phyloP scores from a whole-genome alignment of 2,329 filamentous ascomycete genomes.

The Alternaria solani region DNA sequence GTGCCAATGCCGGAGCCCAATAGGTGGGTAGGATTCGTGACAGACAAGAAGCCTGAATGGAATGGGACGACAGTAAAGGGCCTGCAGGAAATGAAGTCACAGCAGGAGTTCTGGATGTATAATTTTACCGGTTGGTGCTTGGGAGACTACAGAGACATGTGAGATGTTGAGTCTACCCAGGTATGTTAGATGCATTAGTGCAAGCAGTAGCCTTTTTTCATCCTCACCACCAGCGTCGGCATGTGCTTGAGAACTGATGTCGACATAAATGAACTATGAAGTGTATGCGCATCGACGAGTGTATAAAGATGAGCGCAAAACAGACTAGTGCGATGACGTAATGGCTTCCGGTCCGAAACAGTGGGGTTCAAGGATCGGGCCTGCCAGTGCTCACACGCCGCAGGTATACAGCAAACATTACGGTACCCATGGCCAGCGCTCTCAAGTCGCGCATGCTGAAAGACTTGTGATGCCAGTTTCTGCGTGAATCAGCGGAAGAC shows the following conservation, averaged over 20 bases:
- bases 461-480: not conserved
- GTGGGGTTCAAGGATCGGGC: not conserved
- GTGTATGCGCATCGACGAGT: not conserved
- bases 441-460: not conserved
- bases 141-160: not conserved
- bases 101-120: not conserved
- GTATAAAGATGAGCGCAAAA: not conserved
- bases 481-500: not conserved
- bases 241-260: not conserved
- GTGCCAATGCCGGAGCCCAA: not conserved
- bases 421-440: not conserved
- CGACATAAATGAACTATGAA: no score
- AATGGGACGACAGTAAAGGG: no score
- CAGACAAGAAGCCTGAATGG: not conserved
- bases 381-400: not conserved
- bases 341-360: not conserved
- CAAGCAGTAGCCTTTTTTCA: no score
- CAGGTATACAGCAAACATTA: not conserved
- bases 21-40: not conserved
- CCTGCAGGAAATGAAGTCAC: no score
- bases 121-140: not conserved
- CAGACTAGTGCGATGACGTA: not conserved
- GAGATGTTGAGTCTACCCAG: not conserved
- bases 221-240: not conserved
- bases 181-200: no score